These are phyloP conservation scores for Anaeramoeba flamelloides DNA, from an alignment of 78 protist genomes.

Conservation along the genomic window DNA sequence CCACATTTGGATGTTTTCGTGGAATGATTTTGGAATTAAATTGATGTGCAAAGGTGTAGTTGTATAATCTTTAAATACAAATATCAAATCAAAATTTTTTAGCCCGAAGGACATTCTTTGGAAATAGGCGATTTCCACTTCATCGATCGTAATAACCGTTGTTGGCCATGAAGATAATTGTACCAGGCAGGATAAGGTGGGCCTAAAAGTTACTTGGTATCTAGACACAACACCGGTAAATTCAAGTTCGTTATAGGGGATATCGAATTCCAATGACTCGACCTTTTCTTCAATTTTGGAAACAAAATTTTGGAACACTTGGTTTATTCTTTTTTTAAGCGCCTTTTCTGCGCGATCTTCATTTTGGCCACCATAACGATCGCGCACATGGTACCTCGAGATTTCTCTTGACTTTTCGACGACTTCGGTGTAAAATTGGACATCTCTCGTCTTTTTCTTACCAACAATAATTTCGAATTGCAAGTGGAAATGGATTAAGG, in stretches of 20 bases:
- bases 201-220: constrained; percentile 36
- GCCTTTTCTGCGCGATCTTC: constrained; percentile 64
- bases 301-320: constrained; percentile 36
- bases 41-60: constrained; percentile 32
- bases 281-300: constrained; percentile 28
- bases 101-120: constrained; percentile 60
- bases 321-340: constrained; percentile 37
- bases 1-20: constrained; percentile 66
- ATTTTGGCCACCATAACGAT: constrained; percentile 66
- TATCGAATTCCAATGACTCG: constrained; percentile 48
- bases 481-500: constrained; percentile 73
- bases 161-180: constrained; percentile 49
- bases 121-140: constrained; percentile 71
- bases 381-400: too few species aligned
- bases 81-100: constrained; percentile 67
- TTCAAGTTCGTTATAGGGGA: constrained; percentile 68
- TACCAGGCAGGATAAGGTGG: constrained; percentile 59
- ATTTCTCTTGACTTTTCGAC: constrained; percentile 22
- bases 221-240: constrained; percentile 61
- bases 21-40: constrained; percentile 33
- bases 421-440: constrained; percentile 72
- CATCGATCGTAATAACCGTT: constrained; percentile 61
- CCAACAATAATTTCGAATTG: constrained; percentile 64
- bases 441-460: constrained; percentile 66
- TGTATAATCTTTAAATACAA: constrained; percentile 63